These are phyloP conservation scores for Aspergillus egyptiacus DNA, from an alignment of 495 filamentous ascomycete species.

Conservation along the genomic window DNA sequence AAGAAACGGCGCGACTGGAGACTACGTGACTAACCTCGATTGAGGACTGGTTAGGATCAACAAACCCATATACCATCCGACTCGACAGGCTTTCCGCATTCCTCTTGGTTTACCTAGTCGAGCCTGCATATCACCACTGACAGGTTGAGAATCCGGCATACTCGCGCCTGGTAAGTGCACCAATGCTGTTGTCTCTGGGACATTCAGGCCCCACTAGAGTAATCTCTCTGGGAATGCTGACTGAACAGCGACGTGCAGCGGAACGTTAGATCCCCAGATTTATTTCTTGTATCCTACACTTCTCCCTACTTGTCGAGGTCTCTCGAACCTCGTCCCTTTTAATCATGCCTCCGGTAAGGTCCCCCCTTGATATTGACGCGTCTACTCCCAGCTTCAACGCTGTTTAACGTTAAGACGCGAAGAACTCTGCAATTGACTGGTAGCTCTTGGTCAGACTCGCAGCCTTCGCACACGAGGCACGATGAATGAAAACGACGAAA, in stretches of 20 bases:
- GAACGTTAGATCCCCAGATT: conserved; percentile 19
- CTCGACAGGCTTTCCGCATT: conserved; percentile 18
- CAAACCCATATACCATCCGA: conserved; percentile 23
- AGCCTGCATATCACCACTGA: conserved; percentile 23
- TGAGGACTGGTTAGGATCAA: conserved; percentile 26
- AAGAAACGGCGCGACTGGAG: conserved; percentile 21
- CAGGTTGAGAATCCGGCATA: conserved; percentile 26
- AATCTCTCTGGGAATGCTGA: conserved; percentile 41
- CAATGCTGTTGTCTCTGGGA: conserved; percentile 26
- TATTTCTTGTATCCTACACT: conserved; percentile 27
- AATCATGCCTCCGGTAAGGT: conserved; percentile 44
- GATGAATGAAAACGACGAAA: conserved; percentile 94
- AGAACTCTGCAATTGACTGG: not conserved
- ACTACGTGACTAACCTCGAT: conserved; percentile 19
- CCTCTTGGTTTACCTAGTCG: conserved; percentile 15
- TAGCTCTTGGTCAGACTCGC: conserved; percentile 41
- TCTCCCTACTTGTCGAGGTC: conserved; percentile 24
- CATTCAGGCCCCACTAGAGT: conserved; percentile 36
- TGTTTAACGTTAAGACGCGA: not conserved
- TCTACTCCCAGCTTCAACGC: not conserved
- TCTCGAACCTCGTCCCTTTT: conserved; percentile 18
- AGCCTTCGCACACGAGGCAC: conserved; percentile 57
- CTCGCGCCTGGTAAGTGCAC: conserved; percentile 43
- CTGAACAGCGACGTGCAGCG: conserved; percentile 19
- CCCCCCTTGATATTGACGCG: conserved; percentile 21